Base-by-base conservation (phyloP, 1,139 yeast species). In the Taiozyma sp. region DNA sequence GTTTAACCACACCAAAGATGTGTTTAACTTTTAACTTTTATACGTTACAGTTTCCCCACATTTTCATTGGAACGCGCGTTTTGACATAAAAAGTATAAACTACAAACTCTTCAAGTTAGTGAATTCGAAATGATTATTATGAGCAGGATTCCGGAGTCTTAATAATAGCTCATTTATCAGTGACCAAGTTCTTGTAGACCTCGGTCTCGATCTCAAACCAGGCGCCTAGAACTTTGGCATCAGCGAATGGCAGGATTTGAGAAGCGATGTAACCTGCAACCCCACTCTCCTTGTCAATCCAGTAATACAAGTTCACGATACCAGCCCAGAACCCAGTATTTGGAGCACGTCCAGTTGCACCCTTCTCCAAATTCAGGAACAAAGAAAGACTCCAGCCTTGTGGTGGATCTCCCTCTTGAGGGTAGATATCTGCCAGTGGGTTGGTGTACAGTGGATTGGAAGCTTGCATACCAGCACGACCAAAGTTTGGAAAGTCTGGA, bases 241-340 rank as follows among this genome's bases (percentile, higher is more conserved):
- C 70, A 22, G 54, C 60, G 54, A 66, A 67, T 22, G 73, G 73
- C 19, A 68, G 55, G 4, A 68, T 47, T 48, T 68, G 70, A 22
- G 67, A 57, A 8, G 65, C 70, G 53, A 65, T 66, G 50, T 59
- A 63, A 1, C 71, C 72, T n/a, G 67, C 71, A 38, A 69, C 50
- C 16, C 65, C 69, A 42, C 64, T 69, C 44, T 64, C 60, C 16
- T 61, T 54, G 52, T 72, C 75, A 44, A 71, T 54, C 74, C 74
- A 71, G 52, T 63, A 72, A 55, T 56, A 70, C 38, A 69, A 56
- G 50, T 70, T 71, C 8, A 71, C 63, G 38, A 70, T 51, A 1
- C 75, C 75, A 38, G 64, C 60, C 75, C 75, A 72, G 51, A 58
- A 60, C 8, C 65, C 61, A 5, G 72, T 61, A 4, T 66, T 67